Evolutionary conservation across 1,284 basidiomycete genomes (phyloP), one percentile per base, ranked within the genome.

Genomic region (Uromyces viciae-fabae): DNA sequence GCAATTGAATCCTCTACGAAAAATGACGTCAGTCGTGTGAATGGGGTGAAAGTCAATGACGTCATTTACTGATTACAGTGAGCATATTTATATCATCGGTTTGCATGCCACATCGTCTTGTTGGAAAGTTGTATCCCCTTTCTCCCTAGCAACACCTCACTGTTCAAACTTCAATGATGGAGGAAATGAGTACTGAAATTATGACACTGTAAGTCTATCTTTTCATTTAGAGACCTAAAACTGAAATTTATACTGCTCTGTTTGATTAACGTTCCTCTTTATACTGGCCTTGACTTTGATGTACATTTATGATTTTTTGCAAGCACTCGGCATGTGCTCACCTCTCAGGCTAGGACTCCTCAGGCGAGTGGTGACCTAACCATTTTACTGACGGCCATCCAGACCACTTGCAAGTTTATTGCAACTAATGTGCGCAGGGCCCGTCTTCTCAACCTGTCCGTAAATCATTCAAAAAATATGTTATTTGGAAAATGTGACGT

Each of bases 341-440:
- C 78, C 42, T 75, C 81, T 31, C 83, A 82, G 38, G 84, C 84
- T 46, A 84, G 84, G 3, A 84, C 83, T 72, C 78, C 78, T 43
- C 69, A 81, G 49, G 94, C 94, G 15, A 93, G 93, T 0, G 96
- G 97, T 83, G 97, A 99, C 88, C 89, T 99, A 80, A 99, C 97
- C 22, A 88, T 99, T 82, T 89, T 99, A 81, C 90, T 99, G 83
- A 95, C 92, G 82, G 95, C 95, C 77, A 97, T 99, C 85, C 95
- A 98, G 87, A 93, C 95, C 83, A 94, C 94, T 74, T 89, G 88
- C 85, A 90, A 90, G 87, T 98, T 98, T 89, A 99, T 99, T 86
- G 95, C 97, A 17, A 96, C 93, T 84, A 98, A 98, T 84, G 97
- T 98, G 83, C 92, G 97, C 84, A 94, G 95, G 88, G 96, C 97